These are phyloP conservation scores for Lentinula edodes DNA, from an alignment of 768 basidiomycete species.

Conservation along the genomic window DNA sequence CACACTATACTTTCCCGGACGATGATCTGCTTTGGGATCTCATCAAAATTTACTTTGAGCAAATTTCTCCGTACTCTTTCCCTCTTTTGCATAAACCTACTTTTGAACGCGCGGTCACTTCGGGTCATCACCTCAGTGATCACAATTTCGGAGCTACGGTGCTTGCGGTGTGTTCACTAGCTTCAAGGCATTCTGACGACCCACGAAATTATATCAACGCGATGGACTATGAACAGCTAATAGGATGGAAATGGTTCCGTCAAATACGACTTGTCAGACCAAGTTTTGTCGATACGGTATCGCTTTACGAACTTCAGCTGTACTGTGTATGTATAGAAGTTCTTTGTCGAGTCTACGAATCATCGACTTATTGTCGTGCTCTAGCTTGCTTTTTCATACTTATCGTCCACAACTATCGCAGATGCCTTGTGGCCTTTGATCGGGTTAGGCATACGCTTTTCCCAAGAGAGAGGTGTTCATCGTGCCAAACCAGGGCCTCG, in stretches of 20 bases:
- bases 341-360: constrained; percentile 12
- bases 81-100: constrained; percentile 49
- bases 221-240: not conserved
- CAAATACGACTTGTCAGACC: constrained; percentile 27
- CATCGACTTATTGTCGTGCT: constrained; percentile 8
- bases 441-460: constrained; percentile 34
- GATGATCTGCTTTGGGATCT: constrained; percentile 32
- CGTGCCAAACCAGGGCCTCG: constrained; percentile 17
- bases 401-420: constrained; percentile 20
- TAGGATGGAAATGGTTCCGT: constrained; percentile 34
- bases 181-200: constrained; percentile 37
- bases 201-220: constrained; percentile 26
- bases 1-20: constrained; percentile 21
- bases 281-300: constrained; percentile 24
- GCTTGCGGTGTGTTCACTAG: constrained; percentile 48
- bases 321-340: constrained; percentile 20
- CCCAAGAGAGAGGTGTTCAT: constrained; percentile 43
- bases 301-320: constrained; percentile 34
- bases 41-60: constrained; percentile 43
- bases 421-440: constrained; percentile 27
- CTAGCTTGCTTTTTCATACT: constrained; percentile 18
- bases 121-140: not conserved
- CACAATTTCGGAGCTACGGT: constrained; percentile 34
- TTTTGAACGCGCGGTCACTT: constrained; percentile 35
- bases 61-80: constrained; percentile 25